Percentiles rank a stretch among this genome's conserved stretches.
These are phyloP conservation scores for Fusarium udum DNA, from an alignment of 2,329 filamentous ascomycete species.

Conservation along the genomic window DNA sequence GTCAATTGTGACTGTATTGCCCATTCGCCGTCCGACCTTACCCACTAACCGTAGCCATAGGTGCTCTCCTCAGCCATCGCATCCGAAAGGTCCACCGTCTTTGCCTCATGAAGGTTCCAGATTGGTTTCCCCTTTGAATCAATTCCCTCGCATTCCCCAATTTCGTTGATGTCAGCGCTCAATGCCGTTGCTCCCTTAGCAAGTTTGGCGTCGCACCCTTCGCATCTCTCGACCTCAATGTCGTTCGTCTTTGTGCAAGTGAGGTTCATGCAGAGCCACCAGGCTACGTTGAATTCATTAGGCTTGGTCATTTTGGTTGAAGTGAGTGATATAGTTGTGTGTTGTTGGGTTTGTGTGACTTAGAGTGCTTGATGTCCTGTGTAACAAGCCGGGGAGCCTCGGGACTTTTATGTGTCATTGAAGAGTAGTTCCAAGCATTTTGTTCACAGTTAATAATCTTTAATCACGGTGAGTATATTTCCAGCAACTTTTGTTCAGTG, in stretches of 20 bases:
- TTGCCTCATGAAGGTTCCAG: neutral
- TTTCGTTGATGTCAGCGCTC: fast-evolving
- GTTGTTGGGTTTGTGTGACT: neutral
- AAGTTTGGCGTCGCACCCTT: neutral
- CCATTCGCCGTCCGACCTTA: fast-evolving
- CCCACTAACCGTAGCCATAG: neutral
- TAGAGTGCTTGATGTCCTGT: neutral
- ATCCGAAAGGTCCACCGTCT: neutral
- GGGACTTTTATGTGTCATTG: neutral
- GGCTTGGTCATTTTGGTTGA: neutral
- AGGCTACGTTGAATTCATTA: neutral
- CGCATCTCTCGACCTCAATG: neutral
- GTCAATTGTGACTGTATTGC: neutral
- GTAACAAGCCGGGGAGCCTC: neutral
- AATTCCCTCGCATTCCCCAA: fast-evolving
- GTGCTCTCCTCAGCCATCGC: too few species aligned
- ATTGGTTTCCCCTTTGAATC: neutral
- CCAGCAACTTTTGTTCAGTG: neutral
- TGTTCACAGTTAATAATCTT: neutral
- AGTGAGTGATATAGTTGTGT: too few species aligned
- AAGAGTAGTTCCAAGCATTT: fast-evolving
- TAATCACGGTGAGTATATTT: fast-evolving
- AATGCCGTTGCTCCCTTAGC: neutral
- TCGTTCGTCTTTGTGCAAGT: fast-evolving
- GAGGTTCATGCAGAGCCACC: neutral